These are phyloP conservation scores for Pseudopyricularia javanii DNA, from an alignment of 2,329 filamentous ascomycete genomes.

Conservation along the genomic window DNA sequence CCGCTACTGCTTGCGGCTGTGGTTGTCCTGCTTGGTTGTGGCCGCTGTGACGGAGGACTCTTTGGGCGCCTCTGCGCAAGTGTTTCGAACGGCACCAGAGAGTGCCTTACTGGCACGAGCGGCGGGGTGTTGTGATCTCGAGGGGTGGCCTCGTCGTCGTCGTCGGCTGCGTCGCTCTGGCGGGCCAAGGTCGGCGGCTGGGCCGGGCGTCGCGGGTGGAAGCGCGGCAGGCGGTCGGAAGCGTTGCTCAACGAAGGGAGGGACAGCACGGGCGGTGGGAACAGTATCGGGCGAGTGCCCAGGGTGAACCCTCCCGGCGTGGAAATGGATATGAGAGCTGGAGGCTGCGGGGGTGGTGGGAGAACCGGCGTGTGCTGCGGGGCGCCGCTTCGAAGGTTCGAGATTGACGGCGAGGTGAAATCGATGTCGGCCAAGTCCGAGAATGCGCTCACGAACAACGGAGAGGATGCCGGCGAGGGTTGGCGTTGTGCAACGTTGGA, in stretches of 20 bases:
- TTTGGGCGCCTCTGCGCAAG: not conserved
- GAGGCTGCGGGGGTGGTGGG: not conserved
- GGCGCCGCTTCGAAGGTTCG: not conserved
- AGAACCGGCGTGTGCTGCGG: not conserved
- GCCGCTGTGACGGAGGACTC: not conserved
- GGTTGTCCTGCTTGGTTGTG: not conserved
- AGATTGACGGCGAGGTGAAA: not conserved
- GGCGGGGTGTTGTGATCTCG: not conserved
- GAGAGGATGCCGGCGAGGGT: not conserved
- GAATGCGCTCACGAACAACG: not conserved
- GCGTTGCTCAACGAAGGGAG: not conserved
- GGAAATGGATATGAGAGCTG: not conserved
- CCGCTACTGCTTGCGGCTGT: not conserved
- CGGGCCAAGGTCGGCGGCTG: not conserved
- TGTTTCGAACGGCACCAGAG: not conserved
- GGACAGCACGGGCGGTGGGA: not conserved
- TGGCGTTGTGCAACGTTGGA: not conserved
- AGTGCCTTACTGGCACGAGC: not conserved
- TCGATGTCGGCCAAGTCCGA: not conserved
- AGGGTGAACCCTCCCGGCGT: not conserved
- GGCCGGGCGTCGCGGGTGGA: not conserved
- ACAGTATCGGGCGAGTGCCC: not conserved
- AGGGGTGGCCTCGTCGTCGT: not conserved
- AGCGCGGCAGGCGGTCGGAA: not conserved
- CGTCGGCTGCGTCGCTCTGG: not conserved